These are phyloP conservation scores for Diaporthe amygdali DNA, from an alignment of 2,329 filamentous ascomycete genomes.

Conservation along the genomic window DNA sequence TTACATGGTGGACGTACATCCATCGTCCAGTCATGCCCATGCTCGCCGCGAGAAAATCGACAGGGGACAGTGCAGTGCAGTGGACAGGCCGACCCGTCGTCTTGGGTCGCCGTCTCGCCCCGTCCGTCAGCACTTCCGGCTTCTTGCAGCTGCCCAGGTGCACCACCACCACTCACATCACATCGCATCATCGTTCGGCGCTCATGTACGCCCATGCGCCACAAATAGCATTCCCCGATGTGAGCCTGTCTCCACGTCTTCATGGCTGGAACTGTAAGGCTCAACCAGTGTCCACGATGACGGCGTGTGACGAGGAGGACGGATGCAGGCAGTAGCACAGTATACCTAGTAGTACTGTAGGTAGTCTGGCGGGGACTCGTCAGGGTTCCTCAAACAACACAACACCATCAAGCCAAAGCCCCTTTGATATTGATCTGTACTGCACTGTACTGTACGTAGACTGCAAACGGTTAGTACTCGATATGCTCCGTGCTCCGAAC, in stretches of 20 bases:
- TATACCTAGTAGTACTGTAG: neutral
- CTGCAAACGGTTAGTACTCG: no score
- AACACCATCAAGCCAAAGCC: neutral
- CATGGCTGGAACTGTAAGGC: neutral
- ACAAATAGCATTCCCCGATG: slow-evolving; percentile 6
- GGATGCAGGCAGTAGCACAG: neutral
- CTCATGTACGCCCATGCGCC: slow-evolving; percentile 1
- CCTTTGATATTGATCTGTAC: no score
- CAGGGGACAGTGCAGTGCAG: neutral
- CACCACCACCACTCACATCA: neutral
- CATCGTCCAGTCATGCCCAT: no score
- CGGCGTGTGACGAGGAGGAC: neutral
- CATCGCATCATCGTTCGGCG: slow-evolving; percentile 11
- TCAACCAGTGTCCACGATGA: neutral
- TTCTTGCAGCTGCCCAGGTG: slow-evolving; percentile 15
- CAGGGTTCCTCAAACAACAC: neutral
- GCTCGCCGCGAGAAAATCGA: neutral
- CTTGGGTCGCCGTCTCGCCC: slow-evolving; percentile 15
- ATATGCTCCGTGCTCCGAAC: no score
- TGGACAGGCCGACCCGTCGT: slow-evolving; percentile 12
- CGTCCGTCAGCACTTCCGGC: slow-evolving; percentile 11
- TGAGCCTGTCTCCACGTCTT: neutral
- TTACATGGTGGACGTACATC: no score
- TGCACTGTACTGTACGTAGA: no score
- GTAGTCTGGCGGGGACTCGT: neutral